These are phyloP conservation scores for Colletotrichum lini DNA, from an alignment of 2,329 filamentous ascomycete genomes.

Conservation along the genomic window DNA sequence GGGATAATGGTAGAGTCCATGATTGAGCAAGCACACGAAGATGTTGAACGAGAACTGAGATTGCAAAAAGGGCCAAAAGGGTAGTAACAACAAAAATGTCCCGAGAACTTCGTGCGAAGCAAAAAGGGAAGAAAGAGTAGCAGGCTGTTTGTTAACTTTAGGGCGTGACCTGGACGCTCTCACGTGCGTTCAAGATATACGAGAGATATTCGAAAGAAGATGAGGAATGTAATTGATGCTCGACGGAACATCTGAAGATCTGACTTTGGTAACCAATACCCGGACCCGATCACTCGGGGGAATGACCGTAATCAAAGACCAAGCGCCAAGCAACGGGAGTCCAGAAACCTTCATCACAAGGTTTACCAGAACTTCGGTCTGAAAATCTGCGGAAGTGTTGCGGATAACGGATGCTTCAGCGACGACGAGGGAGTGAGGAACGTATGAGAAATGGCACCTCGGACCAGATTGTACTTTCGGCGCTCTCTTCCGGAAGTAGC, in stretches of 20 bases:
- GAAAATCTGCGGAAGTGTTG: not conserved
- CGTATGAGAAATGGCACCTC: too few species aligned
- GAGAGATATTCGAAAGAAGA: not conserved
- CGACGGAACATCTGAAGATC: too few species aligned
- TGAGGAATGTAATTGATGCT: not conserved
- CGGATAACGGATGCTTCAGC: too few species aligned
- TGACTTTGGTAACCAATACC: not conserved
- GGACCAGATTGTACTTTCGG: not conserved
- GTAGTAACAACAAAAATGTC: too few species aligned
- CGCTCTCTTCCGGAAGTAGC: not conserved
- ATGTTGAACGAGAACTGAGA: not conserved
- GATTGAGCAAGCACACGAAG: not conserved
- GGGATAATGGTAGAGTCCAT: conserved; percentile 20
- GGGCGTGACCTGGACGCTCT: not conserved
- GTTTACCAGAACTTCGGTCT: not conserved
- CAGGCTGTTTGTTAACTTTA: too few species aligned
- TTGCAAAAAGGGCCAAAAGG: not conserved
- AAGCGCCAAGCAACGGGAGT: not conserved
- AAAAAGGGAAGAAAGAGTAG: too few species aligned
- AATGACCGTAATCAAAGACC: not conserved
- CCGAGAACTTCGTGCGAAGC: too few species aligned
- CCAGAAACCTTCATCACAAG: not conserved
- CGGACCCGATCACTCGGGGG: not conserved
- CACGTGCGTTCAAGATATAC: not conserved
- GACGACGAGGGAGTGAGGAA: not conserved